These are phyloP conservation scores for Drechmeria coniospora DNA, from an alignment of 2,329 filamentous ascomycete species.

Conservation along the genomic window DNA sequence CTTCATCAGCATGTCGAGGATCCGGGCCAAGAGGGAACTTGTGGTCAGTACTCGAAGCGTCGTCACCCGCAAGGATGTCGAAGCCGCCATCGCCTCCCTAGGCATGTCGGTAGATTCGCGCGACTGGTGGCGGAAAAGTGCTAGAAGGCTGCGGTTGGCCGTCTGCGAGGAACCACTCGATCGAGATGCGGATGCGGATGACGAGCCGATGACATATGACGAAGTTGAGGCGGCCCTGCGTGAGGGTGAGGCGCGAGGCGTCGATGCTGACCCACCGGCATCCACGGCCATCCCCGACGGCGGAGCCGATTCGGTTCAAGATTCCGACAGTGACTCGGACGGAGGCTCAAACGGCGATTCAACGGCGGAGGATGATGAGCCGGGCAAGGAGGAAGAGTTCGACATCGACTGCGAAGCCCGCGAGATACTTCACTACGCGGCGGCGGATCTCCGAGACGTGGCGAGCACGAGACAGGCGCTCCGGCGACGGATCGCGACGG, in stretches of 20 bases:
- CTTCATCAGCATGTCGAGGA: conserved; percentile 53
- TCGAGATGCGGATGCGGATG: conserved; percentile 9
- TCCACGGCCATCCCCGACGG: too few relatives aligned
- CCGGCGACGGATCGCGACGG: conserved; percentile 21
- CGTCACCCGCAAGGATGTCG: conserved; percentile 29
- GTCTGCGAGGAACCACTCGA: conserved; percentile 24
- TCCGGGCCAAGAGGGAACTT: conserved; percentile 33
- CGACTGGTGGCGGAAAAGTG: conserved; percentile 31
- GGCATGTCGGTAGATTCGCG: conserved; percentile 22
- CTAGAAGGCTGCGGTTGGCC: conserved; percentile 32
- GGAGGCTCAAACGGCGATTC: conserved; percentile 8
- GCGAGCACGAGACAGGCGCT: conserved; percentile 20
- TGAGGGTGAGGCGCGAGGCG: conserved; percentile 1
- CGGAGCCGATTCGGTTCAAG: conserved; percentile 1
- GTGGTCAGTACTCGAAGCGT: conserved; percentile 13
- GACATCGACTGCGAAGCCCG: conserved; percentile 21
- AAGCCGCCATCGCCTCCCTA: conserved; percentile 32
- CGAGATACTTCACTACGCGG: conserved; percentile 27
- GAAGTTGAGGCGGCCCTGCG: conserved; percentile 26
- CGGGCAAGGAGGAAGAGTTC: conserved; percentile 11
- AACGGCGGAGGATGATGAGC: conserved; percentile 5
- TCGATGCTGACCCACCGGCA: conserved; percentile 4
- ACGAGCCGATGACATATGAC: conserved; percentile 24
- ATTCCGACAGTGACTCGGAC: conserved; percentile 2
- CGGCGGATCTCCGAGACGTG: conserved; percentile 22